Evolutionary conservation across 2,329 filamentous ascomycete genomes (phyloP), one percentile per base, ranked within the genome.

Genomic region (Dryadomyces quercivorus): DNA sequence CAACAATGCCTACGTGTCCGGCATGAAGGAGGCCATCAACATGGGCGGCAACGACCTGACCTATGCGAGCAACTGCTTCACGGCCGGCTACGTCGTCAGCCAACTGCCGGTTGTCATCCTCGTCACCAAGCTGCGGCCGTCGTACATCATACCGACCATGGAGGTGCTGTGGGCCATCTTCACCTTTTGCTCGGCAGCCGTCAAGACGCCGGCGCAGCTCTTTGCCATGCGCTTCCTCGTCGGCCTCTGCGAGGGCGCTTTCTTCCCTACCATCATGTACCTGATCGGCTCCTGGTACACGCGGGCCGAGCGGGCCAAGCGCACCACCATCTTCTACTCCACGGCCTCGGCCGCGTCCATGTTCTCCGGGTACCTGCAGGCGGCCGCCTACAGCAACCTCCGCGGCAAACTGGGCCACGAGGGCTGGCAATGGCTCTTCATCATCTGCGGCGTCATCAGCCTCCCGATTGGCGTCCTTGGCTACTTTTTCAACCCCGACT

Each of bases 261-360:
- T 78, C 44, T 76, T 73, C 47, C 77, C 78, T 0, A 77, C 76
- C 31, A 71, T 79, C 47, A 69, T 71, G 56, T 72, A 71, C 55
- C 67, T 72, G 49, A 65, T 73, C 7, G 69, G 70, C 5, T 67
- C 76, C 0, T 85, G 81, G 81, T 84, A 83, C 59, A 82, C 74
- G 0, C 71, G 73, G 20, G 68, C 70, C 13, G 81, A 84, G 58
- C 70, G 85, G 0, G 80, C 78, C 0, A 84, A 84, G 62, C 72
- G 82, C 2, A 78, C 73, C 3, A 80, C 77, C 40, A 77, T 85
- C 51, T 85, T 84, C 61, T 81, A 78, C 0, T 72, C 76, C 0
- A 80, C 77, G 10, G 80, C 78, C 1, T 69, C 82, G 2, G 77
- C 76, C 76, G 57, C 51, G 16, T 34, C 46, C 53, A 65, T 67